phyloP scores from a whole-genome alignment of 768 basidiomycete species.

The Fomitopsis pulvina region DNA sequence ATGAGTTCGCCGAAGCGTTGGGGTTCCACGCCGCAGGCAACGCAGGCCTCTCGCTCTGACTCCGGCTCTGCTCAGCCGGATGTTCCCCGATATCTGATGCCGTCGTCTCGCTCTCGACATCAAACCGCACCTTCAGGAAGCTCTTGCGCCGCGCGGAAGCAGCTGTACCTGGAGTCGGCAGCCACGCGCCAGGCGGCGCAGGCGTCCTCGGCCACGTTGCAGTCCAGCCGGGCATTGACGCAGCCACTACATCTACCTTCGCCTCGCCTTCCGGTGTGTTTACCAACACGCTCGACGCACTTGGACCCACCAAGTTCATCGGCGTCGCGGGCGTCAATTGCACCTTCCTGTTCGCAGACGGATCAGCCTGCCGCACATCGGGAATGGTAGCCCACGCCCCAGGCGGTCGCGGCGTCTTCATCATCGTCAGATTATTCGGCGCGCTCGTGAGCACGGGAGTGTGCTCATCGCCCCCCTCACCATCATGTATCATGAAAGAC shows the following conservation, averaged over 20 bases:
- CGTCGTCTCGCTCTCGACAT: conserved; percentile 33
- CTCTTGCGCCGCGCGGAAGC: conserved; percentile 37
- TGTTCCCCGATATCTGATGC: conserved; percentile 17
- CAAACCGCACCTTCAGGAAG: conserved; percentile 68
- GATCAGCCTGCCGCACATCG: conserved; percentile 16
- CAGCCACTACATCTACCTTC: conserved; percentile 7
- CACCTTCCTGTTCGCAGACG: conserved; percentile 6
- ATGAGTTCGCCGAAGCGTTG: conserved; percentile 1
- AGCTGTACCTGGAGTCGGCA: conserved; percentile 22
- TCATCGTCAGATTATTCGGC: conserved; percentile 24
- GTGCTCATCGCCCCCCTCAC: conserved; percentile 24
- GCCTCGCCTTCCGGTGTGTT: background rate
- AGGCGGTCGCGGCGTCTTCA: conserved; percentile 41
- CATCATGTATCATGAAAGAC: conserved; percentile 46
- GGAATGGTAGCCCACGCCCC: conserved; percentile 41
- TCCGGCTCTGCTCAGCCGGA: background rate
- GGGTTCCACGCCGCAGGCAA: conserved; percentile 5
- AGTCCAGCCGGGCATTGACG: conserved; percentile 2
- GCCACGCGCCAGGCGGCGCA: conserved; percentile 65
- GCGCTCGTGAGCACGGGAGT: conserved; percentile 18
- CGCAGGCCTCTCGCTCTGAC: background rate
- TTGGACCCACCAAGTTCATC: background rate
- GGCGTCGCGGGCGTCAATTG: conserved; percentile 9
- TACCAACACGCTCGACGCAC: background rate
- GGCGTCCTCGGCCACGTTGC: conserved; percentile 40